phyloP scores from a whole-genome alignment of 2,329 filamentous ascomycete species.

The Scopulariopsis brevicaulis region DNA sequence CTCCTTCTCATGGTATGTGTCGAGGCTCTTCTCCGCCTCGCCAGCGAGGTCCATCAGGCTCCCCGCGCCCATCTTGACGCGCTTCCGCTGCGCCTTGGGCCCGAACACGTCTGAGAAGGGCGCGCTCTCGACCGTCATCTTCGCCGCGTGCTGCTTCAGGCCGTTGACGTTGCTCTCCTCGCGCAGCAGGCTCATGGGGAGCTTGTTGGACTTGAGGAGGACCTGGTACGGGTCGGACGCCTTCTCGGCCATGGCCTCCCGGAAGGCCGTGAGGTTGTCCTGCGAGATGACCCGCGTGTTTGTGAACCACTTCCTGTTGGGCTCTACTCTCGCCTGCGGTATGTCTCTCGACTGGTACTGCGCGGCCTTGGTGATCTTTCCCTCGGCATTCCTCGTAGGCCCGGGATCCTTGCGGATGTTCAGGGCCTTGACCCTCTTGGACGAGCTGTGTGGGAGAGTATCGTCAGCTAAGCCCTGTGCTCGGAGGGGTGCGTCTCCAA shows the following conservation, averaged over 20 bases:
- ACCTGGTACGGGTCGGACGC: constrained; percentile 86
- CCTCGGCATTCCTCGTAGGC: constrained; percentile 67
- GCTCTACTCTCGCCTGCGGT: constrained; percentile 80
- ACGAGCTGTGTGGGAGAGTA: constrained; percentile 28
- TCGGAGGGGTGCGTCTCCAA: neutral
- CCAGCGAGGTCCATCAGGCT: constrained; percentile 74
- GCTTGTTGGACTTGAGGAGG: constrained; percentile 92
- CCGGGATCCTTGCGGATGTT: constrained; percentile 88
- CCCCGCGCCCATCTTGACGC: constrained; percentile 78
- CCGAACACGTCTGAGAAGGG: constrained; percentile 87
- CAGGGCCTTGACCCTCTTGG: constrained; percentile 79
- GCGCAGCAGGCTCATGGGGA: constrained; percentile 87
- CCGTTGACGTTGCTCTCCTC: constrained; percentile 67
- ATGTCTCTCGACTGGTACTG: constrained; percentile 73
- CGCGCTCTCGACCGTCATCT: constrained; percentile 80
- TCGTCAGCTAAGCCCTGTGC: neutral
- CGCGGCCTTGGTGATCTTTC: constrained; percentile 76
- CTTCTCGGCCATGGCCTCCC: constrained; percentile 84
- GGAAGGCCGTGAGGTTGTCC: constrained; percentile 75
- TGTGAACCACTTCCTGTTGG: constrained; percentile 95
- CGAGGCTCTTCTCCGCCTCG: constrained; percentile 69
- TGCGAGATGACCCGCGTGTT: constrained; percentile 75
- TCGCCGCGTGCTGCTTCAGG: constrained; percentile 83
- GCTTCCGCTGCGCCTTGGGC: constrained; percentile 83
- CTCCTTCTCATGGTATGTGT: constrained; percentile 67